Percentiles rank a stretch among this genome's conserved stretches.
Evolutionary conservation across 2,329 filamentous ascomycete species (phyloP).

Genomic region (Nothomitra cinnamomea): DNA sequence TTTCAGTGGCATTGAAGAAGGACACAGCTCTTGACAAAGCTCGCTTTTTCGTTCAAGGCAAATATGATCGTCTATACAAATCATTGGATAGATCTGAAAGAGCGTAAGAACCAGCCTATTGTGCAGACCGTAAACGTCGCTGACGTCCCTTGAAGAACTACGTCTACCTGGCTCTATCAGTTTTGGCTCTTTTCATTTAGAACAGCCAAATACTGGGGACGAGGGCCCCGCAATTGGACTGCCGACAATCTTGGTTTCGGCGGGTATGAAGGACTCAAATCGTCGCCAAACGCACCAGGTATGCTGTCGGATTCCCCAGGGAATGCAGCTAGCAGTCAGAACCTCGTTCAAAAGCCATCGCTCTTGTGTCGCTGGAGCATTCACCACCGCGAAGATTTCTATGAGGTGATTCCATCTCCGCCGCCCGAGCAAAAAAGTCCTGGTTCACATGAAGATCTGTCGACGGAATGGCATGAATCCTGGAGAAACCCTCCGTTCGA

Average conservation of each 20-base stretch:
- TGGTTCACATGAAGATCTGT: not conserved
- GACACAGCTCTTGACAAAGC: constrained; percentile 14
- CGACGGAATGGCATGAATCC: constrained; percentile 7
- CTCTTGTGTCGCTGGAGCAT: constrained; percentile 12
- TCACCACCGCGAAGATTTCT: not conserved
- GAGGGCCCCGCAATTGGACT: constrained; percentile 17
- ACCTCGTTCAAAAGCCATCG: constrained; percentile 8
- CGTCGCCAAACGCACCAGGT: not conserved
- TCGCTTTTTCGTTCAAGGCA: constrained; percentile 15
- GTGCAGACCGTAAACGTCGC: not conserved
- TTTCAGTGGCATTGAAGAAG: constrained; percentile 8
- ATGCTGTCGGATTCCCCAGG: not conserved
- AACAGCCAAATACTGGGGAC: constrained; percentile 17
- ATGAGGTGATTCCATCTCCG: not conserved
- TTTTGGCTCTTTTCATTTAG: constrained; percentile 20
- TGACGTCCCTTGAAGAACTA: constrained; percentile 5
- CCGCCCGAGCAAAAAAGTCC: not conserved
- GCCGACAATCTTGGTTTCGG: constrained; percentile 11
- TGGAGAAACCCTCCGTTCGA: constrained; percentile 7
- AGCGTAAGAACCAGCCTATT: constrained; percentile 9
- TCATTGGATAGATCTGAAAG: constrained; percentile 14
- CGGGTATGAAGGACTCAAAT: constrained; percentile 1
- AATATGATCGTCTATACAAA: constrained; percentile 14
- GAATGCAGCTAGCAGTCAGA: too few relatives aligned
- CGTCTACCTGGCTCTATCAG: constrained; percentile 19